A percentile compares a stretch with the other conserved stretches of the same genome.
Conservation (phyloP, 2,329 filamentous ascomycete species). For the Cryphonectria japonica region DNA sequence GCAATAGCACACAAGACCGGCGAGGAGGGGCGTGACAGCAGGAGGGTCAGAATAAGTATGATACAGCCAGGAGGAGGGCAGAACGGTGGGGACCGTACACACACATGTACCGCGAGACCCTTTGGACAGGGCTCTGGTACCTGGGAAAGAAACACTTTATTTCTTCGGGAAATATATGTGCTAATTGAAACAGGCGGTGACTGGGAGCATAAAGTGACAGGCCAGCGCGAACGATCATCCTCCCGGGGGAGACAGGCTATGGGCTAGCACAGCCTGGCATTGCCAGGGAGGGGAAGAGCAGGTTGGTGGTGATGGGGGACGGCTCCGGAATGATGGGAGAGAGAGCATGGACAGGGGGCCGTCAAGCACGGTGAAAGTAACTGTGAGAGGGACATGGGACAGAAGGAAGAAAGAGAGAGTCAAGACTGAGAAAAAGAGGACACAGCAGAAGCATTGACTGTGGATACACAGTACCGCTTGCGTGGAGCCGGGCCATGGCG, state of each 20-base stretch:
- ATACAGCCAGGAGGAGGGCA: slow-evolving; percentile 24
- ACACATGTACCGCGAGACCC: slow-evolving; percentile 21
- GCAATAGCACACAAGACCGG: neutral
- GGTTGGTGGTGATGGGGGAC: slow-evolving; percentile 30
- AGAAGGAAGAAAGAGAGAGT: slow-evolving; percentile 15
- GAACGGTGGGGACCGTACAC: slow-evolving; percentile 13
- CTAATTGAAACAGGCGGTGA: slow-evolving; percentile 31
- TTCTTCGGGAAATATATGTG: slow-evolving; percentile 29
- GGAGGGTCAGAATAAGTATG: slow-evolving; percentile 30
- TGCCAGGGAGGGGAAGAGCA: slow-evolving; percentile 26
- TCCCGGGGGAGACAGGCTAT: slow-evolving; percentile 28
- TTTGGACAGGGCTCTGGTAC: slow-evolving; percentile 25
- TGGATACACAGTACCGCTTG: slow-evolving; percentile 21
- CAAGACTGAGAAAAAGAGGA: slow-evolving; percentile 11
- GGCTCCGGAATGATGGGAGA: slow-evolving; percentile 28
- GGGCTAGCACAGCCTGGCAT: slow-evolving; percentile 26
- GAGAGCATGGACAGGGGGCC: slow-evolving; percentile 27
- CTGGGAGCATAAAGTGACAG: slow-evolving; percentile 27
- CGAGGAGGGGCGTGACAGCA: slow-evolving; percentile 5
- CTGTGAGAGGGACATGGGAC: slow-evolving; percentile 25
- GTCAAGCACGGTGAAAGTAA: slow-evolving; percentile 25
- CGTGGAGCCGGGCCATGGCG: slow-evolving; percentile 25
- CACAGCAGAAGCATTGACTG: slow-evolving; percentile 21
- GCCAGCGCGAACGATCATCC: slow-evolving; percentile 29
- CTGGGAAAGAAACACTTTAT: slow-evolving; percentile 27